phyloP scores from a whole-genome alignment of 2,329 filamentous ascomycete species.

The Aspergillus tubingensis region DNA sequence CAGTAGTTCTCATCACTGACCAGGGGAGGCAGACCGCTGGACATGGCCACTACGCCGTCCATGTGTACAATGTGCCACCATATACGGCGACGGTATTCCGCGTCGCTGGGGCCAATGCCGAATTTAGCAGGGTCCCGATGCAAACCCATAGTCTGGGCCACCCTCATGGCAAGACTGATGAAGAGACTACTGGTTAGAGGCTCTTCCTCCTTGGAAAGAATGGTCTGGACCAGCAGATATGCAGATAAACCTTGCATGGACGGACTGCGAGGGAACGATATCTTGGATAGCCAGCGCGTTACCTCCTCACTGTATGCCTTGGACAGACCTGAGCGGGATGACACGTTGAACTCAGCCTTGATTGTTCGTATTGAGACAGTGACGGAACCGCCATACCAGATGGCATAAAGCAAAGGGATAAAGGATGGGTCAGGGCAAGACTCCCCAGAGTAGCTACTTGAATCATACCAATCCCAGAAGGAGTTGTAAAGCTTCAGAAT shows the following conservation, averaged over 20 bases:
- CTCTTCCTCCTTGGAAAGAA: conserved; percentile 51
- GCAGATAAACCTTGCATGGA: conserved; percentile 50
- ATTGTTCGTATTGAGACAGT: conserved; percentile 46
- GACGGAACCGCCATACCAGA: conserved; percentile 52
- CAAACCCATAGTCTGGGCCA: conserved; percentile 52
- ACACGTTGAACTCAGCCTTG: conserved; percentile 41
- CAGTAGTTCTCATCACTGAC: conserved; percentile 51
- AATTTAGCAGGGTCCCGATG: conserved; percentile 53
- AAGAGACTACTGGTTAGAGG: conserved; percentile 52
- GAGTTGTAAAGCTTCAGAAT: conserved; percentile 44
- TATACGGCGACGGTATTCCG: conserved; percentile 48
- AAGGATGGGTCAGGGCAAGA: conserved; percentile 44
- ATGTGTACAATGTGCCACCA: conserved; percentile 55
- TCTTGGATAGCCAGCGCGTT: conserved; percentile 44
- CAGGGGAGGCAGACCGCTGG: conserved; percentile 50
- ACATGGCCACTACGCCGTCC: conserved; percentile 53
- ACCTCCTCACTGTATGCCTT: conserved; percentile 46
- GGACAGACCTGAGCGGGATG: conserved; percentile 40
- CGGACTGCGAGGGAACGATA: conserved; percentile 49
- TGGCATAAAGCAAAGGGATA: conserved; percentile 48
- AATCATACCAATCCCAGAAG: conserved; percentile 51
- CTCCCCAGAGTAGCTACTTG: conserved; percentile 38
- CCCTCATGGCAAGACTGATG: conserved; percentile 49
- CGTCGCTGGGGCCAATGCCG: conserved; percentile 47
- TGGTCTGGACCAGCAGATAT: conserved; percentile 50